Conservation (phyloP, 139 green algal species). For the Ettlia oleoabundans region DNA sequence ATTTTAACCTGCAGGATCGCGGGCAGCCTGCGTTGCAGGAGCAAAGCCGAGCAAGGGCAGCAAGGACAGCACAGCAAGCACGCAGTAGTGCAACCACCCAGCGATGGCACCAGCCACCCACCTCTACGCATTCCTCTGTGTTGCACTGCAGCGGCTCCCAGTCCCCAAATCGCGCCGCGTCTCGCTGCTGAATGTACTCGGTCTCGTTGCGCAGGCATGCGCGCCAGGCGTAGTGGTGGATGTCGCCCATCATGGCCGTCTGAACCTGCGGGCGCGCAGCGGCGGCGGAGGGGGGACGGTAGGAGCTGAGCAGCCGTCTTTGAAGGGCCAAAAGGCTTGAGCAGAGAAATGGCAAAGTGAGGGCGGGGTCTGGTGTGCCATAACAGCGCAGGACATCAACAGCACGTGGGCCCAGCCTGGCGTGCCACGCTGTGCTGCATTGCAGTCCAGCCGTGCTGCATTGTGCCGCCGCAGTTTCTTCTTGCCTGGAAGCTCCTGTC, state of each 20-base stretch:
- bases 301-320: too few relatives aligned
- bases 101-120: not conserved
- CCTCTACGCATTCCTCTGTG: conserved; percentile 86
- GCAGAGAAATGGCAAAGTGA: too few relatives aligned
- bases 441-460: not conserved
- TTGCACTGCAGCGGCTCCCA: conserved; percentile 71
- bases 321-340: too few relatives aligned
- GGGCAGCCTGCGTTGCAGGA: too few relatives aligned
- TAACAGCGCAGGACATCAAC: too few relatives aligned
- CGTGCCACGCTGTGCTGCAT: too few relatives aligned
- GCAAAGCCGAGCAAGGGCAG: too few relatives aligned
- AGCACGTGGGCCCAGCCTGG: too few relatives aligned
- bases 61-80: not conserved
- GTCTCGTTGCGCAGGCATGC: conserved; percentile 77
- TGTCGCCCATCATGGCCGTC: conserved; percentile 81
- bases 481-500: conserved; percentile 62
- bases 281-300: not conserved
- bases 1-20: too few relatives aligned
- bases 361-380: too few relatives aligned
- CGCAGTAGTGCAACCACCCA: not conserved
- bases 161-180: conserved; percentile 64
- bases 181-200: conserved; percentile 70
- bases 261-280: conserved; percentile 52
- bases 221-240: conserved; percentile 89
- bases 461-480: not conserved